phyloP scores from a whole-genome alignment of 2,329 filamentous ascomycete species.

The Madurella fahalii region DNA sequence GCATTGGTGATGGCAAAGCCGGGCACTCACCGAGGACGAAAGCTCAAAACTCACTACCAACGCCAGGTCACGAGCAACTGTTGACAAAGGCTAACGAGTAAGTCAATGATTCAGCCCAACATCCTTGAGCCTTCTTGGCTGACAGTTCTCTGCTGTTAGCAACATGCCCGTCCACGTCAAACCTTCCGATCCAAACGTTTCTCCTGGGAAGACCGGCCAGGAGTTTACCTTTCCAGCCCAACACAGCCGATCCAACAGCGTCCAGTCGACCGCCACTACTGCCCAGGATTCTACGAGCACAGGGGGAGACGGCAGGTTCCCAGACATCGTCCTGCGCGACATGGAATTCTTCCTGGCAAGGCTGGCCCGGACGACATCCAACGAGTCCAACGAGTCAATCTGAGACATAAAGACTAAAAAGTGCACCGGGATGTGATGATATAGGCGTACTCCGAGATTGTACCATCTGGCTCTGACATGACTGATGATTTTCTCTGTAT shows the following conservation, averaged over 20 bases:
- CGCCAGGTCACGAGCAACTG: too few relatives aligned
- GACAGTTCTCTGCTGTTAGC: neutral
- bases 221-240: neutral
- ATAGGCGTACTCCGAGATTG: too few relatives aligned
- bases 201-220: neutral
- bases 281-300: neutral
- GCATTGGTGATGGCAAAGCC: neutral
- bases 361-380: slow-evolving; percentile 8
- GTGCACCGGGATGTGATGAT: neutral
- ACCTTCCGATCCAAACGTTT: neutral
- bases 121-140: neutral
- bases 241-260: slow-evolving; percentile 16
- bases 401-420: neutral
- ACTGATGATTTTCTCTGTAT: neutral
- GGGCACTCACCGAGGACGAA: too few relatives aligned
- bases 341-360: slow-evolving; percentile 22
- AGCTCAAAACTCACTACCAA: too few relatives aligned
- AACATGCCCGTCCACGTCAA: neutral
- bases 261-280: slow-evolving; percentile 8
- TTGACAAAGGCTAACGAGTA: neutral
- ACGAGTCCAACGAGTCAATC: slow-evolving; percentile 5
- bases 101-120: neutral
- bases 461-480: neutral
- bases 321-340: slow-evolving; percentile 15
- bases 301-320: neutral